Conservation (phyloP, 805 yeast species). For the Yamadazyma phyllophila region DNA sequence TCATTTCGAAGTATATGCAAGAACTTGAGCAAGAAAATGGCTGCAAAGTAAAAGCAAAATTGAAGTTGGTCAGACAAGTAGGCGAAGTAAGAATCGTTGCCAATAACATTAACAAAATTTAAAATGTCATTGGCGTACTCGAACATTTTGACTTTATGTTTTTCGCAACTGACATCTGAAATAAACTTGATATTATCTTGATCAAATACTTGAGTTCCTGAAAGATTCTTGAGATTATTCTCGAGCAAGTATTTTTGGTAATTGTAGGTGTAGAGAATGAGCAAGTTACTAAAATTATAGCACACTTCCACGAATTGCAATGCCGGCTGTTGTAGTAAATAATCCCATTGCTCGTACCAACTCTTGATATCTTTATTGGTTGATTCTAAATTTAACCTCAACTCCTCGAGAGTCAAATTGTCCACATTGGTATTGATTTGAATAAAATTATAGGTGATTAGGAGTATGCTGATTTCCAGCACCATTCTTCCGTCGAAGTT, state of each 20-base stretch:
- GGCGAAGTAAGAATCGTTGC: slow-evolving; percentile 58
- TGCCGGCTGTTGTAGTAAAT: slow-evolving; percentile 65
- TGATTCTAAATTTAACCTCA: slow-evolving; percentile 26
- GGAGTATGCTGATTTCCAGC: slow-evolving; percentile 64
- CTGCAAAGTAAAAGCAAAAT: slow-evolving; percentile 46
- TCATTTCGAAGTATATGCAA: slow-evolving; percentile 12
- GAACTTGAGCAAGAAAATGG: slow-evolving; percentile 33
- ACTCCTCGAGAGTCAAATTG: slow-evolving; percentile 12
- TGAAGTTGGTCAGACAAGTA: slow-evolving; percentile 72
- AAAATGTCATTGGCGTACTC: slow-evolving; percentile 44
- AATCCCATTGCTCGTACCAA: slow-evolving; percentile 73
- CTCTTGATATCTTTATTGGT: slow-evolving; percentile 48
- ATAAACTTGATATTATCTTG: slow-evolving; percentile 23
- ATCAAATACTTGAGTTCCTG: slow-evolving; percentile 13
- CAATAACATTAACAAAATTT: slow-evolving; percentile 38
- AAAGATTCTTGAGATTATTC: slow-evolving; percentile 7
- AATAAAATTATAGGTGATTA: slow-evolving; percentile 56
- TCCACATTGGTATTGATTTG: slow-evolving; percentile 33
- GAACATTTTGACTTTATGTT: slow-evolving; percentile 32
- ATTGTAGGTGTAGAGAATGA: slow-evolving; percentile 44
- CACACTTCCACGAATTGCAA: slow-evolving; percentile 73
- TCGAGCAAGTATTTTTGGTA: slow-evolving; percentile 19
- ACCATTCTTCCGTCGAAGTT: slow-evolving; percentile 83
- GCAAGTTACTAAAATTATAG: slow-evolving; percentile 58
- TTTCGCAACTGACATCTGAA: slow-evolving; percentile 23